A percentile compares a stretch with the other conserved stretches of the same genome.
Conservation (phyloP, 192 early-diverging fungal species). For the Dissophora ornata region DNA sequence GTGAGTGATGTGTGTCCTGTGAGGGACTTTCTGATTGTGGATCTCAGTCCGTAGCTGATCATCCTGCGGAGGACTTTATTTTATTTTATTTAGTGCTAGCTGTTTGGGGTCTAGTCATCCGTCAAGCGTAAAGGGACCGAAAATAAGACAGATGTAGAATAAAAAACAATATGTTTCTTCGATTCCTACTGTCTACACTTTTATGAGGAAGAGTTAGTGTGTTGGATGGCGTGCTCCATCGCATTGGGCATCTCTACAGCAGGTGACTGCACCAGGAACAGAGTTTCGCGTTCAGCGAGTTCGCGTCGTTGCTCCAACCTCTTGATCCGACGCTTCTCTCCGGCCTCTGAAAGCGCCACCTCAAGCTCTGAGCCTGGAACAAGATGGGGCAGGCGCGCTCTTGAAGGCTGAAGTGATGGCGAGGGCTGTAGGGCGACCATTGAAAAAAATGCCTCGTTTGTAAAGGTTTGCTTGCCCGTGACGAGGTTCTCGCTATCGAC, state of each 20-base stretch:
- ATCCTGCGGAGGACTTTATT: too few relatives aligned
- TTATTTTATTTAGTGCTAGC: constrained; percentile 38
- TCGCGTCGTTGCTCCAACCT: constrained; percentile 57
- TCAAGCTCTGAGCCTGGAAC: constrained; percentile 57
- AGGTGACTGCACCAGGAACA: neutral
- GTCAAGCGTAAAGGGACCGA: too few relatives aligned
- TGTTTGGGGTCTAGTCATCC: constrained; percentile 42
- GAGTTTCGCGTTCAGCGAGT: constrained; percentile 45
- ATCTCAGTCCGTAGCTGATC: too few relatives aligned
- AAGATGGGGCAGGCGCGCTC: constrained; percentile 25
- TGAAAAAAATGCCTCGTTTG: constrained; percentile 70
- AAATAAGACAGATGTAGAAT: neutral
- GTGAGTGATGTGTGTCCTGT: too few relatives aligned
- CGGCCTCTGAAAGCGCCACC: constrained; percentile 49
- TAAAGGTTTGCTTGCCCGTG: constrained; percentile 66
- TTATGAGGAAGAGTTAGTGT: neutral
- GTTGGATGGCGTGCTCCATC: neutral
- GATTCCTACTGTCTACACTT: too few relatives aligned
- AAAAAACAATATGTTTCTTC: too few relatives aligned
- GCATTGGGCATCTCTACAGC: neutral
- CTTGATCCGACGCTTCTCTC: constrained; percentile 49
- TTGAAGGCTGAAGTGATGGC: constrained; percentile 1
- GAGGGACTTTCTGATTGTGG: too few relatives aligned
- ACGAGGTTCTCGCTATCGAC: constrained; percentile 66
- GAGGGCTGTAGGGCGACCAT: constrained; percentile 53